Conservation (phyloP, 768 basidiomycete species). For the Strobilomyces confusus region DNA sequence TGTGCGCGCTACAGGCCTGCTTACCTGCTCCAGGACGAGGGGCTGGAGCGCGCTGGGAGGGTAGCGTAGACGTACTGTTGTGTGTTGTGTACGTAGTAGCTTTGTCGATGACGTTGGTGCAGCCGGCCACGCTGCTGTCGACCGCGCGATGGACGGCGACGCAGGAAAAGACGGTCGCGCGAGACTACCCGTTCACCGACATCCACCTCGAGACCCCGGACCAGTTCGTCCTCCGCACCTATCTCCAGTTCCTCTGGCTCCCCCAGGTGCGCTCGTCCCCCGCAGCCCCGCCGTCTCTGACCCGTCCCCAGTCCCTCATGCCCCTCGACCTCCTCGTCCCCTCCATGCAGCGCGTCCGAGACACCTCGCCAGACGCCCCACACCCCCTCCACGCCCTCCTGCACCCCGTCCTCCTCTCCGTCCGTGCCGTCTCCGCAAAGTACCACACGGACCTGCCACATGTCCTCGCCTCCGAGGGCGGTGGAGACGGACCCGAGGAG, state of each 20-base stretch:
- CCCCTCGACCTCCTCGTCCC: constrained; percentile 55
- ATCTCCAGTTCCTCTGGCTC: constrained; percentile 76
- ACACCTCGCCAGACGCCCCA: constrained; percentile 25
- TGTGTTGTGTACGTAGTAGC: background rate
- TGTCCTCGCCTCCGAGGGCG: constrained; percentile 56
- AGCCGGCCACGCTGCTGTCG: constrained; percentile 19
- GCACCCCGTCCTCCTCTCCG: constrained; percentile 60
- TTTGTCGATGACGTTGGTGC: constrained; percentile 12
- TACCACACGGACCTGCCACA: constrained; percentile 62
- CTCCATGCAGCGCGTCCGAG: constrained; percentile 48
- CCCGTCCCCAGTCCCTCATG: constrained; percentile 58
- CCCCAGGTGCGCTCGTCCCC: constrained; percentile 51
- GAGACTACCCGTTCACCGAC: constrained; percentile 53
- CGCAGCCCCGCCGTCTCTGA: constrained; percentile 9
- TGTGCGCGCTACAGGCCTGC: constrained; percentile 63
- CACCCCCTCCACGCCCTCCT: constrained; percentile 59
- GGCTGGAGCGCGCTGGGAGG: constrained; percentile 69
- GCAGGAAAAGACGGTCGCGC: constrained; percentile 55
- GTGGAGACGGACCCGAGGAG: constrained; percentile 63
- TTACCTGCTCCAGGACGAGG: constrained; percentile 72
- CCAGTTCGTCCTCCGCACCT: constrained; percentile 57
- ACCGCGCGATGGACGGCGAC: constrained; percentile 48
- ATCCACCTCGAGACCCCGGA: constrained; percentile 44
- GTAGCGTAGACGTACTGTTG: too few relatives aligned
- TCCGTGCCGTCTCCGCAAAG: constrained; percentile 51